Evolutionary conservation across 139 green algal genomes (phyloP), one percentile per base, ranked within the genome.

Genomic region (Volvox africanus): DNA sequence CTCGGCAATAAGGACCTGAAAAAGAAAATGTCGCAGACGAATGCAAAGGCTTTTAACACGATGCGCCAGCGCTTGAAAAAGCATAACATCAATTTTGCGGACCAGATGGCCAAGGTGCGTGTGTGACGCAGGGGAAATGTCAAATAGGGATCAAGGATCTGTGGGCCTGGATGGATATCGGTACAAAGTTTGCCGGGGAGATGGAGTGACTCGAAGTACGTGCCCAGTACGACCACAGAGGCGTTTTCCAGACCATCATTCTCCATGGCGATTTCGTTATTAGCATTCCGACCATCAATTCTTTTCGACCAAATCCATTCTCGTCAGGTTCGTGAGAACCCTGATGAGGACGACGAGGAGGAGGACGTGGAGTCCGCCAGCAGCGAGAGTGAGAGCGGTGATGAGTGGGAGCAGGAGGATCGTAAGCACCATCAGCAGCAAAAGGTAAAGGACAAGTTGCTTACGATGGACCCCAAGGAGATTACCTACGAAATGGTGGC

Each of bases 31-130:
- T 96, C 85, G 81, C 91, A 95, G 73, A 99, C 98, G 84, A 99
- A 99, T 90, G 96, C 96, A 1, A 98, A 98, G 93, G 97, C 98
- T 13, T 95, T 99, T 11, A 99, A 99, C 92, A 97, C 97, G 62
- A 99, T 99, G 97, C 97, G 97, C 62, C 98, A 99, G 94, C 97
- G 97, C 61, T 93, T 99, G n/a, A 98, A 98, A 88, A 99, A 99
- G 96, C 96, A 99, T 94, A 98, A 98, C 84, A 65, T 88, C 5
- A 82, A 88, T 28, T 97, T 96, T 35, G 77, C 87, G 13, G 95
- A 97, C 82, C 78, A 87, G 76, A 87, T 94, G 19, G 22, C 67
- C 33, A 94, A 91, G 87, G 86, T 90, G 30, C 61, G 37, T 55
- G 44, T 55, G 44, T 55, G 9, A 14, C 5, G 44, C 44, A 55